Evolutionary conservation across 2,329 filamentous ascomycete species (phyloP), one percentile per base, ranked within the genome.

Genomic region (Botrytis deweyae): DNA sequence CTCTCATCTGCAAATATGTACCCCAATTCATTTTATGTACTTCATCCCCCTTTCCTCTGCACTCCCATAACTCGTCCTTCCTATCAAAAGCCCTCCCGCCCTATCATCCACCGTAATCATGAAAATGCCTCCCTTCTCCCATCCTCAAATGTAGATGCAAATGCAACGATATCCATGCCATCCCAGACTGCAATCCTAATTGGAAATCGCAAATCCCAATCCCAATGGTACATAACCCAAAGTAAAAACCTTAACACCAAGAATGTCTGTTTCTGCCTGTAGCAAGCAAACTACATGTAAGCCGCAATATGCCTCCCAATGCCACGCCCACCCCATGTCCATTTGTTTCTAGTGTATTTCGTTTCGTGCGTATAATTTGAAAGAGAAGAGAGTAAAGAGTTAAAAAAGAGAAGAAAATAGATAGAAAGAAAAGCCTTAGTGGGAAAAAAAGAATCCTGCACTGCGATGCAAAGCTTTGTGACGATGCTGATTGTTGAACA

Each of bases 281-380:
- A 18, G 38, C 25, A 22, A 42, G 38, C 62, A 16, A 42, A n/a
- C 38, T 25, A 33, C 36, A 68, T 22, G 52, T 58, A 18, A 58
- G 52, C 38, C 49, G 55, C 40, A 58, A 52, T 42, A 16, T 58
- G 49, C 66, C 49, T 40, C 65, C 66, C 49, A 33, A 69, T 69
- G 49, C 66, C 49, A 46, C 42, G 62, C 22, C 59, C 36, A 40
- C 52, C 22, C 65, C 52, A 69, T 58, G 10, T 40, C 36, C 18
- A 33, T 33, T 40, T 29, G n/a, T 29, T 22, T 69, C 49, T 69
- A 58, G 66, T 58, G 6, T 58, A 49, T 69, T 69, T 69, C 66
- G n/a, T 69, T 58, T 58, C 66, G 38, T 42, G 66, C 49, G 66
- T 69, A 58, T 58, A 58, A 20, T 69, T 69, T 42, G 25, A 33